Percentiles rank a stretch among this genome's conserved stretches.
phyloP scores from a whole-genome alignment of 352 stramenopile species.

The Globisporangium apiculatum region DNA sequence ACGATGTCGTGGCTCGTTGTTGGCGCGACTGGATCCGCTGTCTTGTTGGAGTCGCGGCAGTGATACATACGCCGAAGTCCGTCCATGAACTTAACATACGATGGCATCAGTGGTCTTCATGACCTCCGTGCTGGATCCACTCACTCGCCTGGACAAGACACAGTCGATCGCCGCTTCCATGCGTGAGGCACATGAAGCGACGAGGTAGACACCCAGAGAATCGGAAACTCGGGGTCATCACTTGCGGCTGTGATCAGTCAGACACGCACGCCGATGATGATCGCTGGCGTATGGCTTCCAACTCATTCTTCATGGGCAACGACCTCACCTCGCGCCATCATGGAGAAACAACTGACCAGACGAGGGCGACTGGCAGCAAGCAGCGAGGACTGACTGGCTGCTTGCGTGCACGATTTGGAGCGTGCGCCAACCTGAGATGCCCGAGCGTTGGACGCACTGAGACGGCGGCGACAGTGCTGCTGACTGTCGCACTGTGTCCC shows the following conservation, averaged over 20 bases:
- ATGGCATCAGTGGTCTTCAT: no score
- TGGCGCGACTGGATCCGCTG: no score
- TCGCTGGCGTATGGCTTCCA: not conserved
- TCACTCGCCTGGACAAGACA: not conserved
- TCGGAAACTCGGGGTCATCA: not conserved
- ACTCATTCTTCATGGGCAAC: not conserved
- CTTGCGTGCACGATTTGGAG: not conserved
- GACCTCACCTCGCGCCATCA: not conserved
- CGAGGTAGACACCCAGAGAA: not conserved
- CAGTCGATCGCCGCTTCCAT: not conserved
- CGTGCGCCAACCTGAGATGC: not conserved
- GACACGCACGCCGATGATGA: slow-evolving; percentile 1
- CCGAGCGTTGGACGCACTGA: not conserved
- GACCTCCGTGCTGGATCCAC: not conserved
- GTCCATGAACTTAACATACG: no score
- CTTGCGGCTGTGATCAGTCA: not conserved
- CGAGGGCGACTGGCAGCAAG: no score
- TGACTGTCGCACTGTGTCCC: no score
- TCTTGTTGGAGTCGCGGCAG: no score
- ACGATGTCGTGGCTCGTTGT: no score
- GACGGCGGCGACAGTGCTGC: no score
- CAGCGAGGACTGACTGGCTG: no score
- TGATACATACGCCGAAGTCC: no score
- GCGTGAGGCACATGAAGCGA: not conserved
- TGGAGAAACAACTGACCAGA: no score